These are phyloP conservation scores for Linnemannia exigua DNA, from an alignment of 192 early-diverging fungal species.

Conservation along the genomic window DNA sequence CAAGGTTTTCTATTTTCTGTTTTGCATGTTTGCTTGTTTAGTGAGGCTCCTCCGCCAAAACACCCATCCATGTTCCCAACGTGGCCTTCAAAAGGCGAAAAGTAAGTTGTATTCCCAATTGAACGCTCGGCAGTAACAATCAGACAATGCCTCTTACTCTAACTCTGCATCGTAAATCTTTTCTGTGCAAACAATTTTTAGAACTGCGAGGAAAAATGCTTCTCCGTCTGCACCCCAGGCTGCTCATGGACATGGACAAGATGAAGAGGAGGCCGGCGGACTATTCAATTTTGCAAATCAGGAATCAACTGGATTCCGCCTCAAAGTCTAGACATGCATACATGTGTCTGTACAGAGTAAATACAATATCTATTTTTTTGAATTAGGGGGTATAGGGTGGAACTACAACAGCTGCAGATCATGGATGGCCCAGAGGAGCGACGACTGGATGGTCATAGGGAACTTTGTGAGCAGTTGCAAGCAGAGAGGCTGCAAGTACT, in stretches of 20 bases:
- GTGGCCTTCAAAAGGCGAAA: slow-evolving; percentile 86
- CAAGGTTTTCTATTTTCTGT: neutral
- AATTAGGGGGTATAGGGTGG: slow-evolving; percentile 16
- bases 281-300: slow-evolving; percentile 68
- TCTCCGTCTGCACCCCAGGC: slow-evolving; percentile 75
- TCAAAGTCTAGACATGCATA: slow-evolving; percentile 55
- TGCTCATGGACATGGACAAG: slow-evolving; percentile 63
- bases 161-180: neutral
- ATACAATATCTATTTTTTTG: neutral
- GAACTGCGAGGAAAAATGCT: slow-evolving; percentile 25
- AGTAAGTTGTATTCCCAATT: slow-evolving; percentile 41
- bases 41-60: slow-evolving; percentile 89
- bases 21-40: slow-evolving; percentile 18
- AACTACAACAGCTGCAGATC: slow-evolving; percentile 44
- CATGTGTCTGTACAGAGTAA: neutral
- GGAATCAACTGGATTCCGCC: slow-evolving; percentile 69
- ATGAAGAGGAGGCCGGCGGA: slow-evolving; percentile 60
- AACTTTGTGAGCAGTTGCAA: slow-evolving; percentile 53
- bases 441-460: slow-evolving; percentile 54
- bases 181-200: slow-evolving; percentile 1
- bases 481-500: slow-evolving; percentile 51
- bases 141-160: neutral
- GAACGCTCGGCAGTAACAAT: neutral
- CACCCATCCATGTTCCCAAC: slow-evolving; percentile 95
- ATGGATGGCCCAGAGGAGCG: slow-evolving; percentile 54